Base-by-base conservation (phyloP, 2,329 filamentous ascomycete species). In the Capronia epimyces region DNA sequence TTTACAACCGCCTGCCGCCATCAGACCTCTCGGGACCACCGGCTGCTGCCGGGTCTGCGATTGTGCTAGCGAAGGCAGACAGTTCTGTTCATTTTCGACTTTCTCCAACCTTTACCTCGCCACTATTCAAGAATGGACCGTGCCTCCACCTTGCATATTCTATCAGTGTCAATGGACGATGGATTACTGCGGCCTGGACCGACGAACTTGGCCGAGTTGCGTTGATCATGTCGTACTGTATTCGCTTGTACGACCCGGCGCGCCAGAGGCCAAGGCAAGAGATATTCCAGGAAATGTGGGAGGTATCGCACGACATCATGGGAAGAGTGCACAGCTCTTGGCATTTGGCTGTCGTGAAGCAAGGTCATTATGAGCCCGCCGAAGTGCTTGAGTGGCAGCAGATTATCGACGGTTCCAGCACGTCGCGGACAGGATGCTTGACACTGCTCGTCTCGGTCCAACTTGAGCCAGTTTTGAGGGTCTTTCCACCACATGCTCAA, bases 121-220 rank as follows among this genome's bases (percentile, higher is more conserved):
- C 82, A 1, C 63, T 83, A 20, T 49, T 44, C 8, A 73, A 78
- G 49, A 77, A 82, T 61, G 75, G 75, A 2, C 75, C 74, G 22
- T 74, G 75, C 52, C 71, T 83, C 45, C 80, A 84, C 63, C 61
- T 84, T 22, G 80, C 77, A 1, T 81, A 79, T 59, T 77, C 78
- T 2, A 66, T 72, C 29, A 82, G 78, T 55, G 59, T 71, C 7
- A 77, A 82, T 57, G 71, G 75, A 22, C 68, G 72, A 16, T 84
- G 81, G 81, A 60, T 82, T 20, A 78, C 74, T 5, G 79, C 75
- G 3, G 75, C 76, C 1, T 83, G 80, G 80, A 77, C 75, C 1
- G 79, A 83, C 64, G 76, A 71, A 52, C 72, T 69, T 21, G 80
- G 80, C 7, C 71, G 70, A 32, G 71, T 78, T 34, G 76, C 80